Percentiles rank a stretch among this genome's conserved stretches.
Conservation (phyloP, 257 asterid species). For the Lavandula angustifolia region DNA sequence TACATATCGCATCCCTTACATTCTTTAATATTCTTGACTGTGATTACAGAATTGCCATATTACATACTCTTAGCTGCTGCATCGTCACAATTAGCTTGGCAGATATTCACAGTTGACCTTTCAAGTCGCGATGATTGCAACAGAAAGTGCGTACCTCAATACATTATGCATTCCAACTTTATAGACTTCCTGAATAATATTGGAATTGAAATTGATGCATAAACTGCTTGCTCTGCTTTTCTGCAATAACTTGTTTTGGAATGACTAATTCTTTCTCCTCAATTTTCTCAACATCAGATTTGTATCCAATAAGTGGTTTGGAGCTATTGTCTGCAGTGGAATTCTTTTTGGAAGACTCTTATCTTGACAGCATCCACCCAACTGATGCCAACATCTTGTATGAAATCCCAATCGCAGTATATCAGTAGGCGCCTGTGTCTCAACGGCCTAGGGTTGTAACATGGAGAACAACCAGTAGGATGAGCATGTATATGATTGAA, state of each 20-base stretch:
- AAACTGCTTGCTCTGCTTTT: too few relatives aligned
- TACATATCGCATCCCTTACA: conserved; percentile 6
- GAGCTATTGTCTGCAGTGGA: conserved; percentile 75
- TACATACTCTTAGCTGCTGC: conserved; percentile 53
- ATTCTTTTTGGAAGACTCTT: conserved; percentile 59
- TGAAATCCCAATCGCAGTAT: too few relatives aligned
- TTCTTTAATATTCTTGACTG: conserved; percentile 18
- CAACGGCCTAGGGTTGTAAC: too few relatives aligned
- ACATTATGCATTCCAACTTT: conserved; percentile 7
- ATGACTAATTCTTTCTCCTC: conserved; percentile 2
- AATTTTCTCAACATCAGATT: conserved; percentile 45
- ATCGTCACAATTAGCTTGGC: conserved; percentile 79
- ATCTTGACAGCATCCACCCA: conserved; percentile 38
- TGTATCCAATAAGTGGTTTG: conserved; percentile 91
- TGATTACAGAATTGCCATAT: conserved; percentile 62
- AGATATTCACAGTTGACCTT: conserved; percentile 71
- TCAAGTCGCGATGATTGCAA: conserved; percentile 75
- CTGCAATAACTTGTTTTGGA: neutral
- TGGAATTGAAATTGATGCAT: too few relatives aligned
- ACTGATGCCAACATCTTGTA: conserved; percentile 7
- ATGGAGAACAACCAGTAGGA: too few relatives aligned
- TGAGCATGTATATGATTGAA: too few relatives aligned
- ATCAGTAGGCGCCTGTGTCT: neutral
- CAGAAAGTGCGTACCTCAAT: conserved; percentile 52
- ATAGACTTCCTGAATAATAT: neutral